Evolutionary conservation across 371 early-diverging fungal genomes (phyloP).

Genomic region (Umbelopsis sp.): DNA sequence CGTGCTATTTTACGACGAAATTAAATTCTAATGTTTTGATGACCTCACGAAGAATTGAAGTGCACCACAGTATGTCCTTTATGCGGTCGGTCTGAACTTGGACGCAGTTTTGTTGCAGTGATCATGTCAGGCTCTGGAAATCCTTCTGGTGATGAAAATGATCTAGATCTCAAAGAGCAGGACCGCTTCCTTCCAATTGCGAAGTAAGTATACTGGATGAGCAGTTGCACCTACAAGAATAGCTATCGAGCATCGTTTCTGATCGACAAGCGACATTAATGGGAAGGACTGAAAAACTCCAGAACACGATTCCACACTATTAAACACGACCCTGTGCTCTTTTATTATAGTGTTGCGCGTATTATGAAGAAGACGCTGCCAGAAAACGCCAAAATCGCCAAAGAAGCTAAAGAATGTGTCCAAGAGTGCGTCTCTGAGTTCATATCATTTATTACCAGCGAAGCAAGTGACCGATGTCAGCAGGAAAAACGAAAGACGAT

Average conservation of each 20-base stretch:
- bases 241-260: neutral
- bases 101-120: neutral
- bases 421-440: conserved; percentile 99
- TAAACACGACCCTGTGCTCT: neutral
- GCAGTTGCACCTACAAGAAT: neutral
- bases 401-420: conserved; percentile 98
- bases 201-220: conserved; percentile 43
- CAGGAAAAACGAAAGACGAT: conserved; percentile 98
- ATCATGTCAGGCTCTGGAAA: conserved; percentile 31
- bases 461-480: conserved; percentile 95
- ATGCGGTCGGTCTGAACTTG: neutral
- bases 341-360: conserved; percentile 91
- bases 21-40: neutral
- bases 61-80: neutral
- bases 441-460: conserved; percentile 98
- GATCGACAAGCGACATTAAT: neutral
- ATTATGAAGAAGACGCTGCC: conserved; percentile 99
- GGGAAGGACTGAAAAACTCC: too few species aligned
- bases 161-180: conserved; percentile 85
- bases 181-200: conserved; percentile 96
- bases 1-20: too few species aligned
- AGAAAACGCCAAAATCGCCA: conserved; percentile 98
- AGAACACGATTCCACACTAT: neutral
- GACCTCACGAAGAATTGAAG: neutral
- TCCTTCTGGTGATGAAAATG: conserved; percentile 66